Percentiles rank a stretch among this genome's conserved stretches.
Evolutionary conservation across 805 yeast genomes (phyloP).

Genomic region (Limtongozyma cylindracea): DNA sequence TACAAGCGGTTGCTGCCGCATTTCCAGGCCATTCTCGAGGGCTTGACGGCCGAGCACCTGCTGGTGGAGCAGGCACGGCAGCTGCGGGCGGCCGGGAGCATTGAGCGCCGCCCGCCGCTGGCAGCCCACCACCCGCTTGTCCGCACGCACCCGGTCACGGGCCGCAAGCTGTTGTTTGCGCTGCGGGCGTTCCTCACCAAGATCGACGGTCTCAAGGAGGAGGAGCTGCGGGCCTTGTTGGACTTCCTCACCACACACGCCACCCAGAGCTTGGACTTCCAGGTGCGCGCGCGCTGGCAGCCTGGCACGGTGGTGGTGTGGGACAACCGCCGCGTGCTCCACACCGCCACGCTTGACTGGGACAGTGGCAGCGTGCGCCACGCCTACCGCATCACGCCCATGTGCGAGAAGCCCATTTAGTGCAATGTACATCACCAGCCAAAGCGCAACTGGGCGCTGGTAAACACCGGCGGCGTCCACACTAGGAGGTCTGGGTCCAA

Average conservation of each 20-base stretch:
- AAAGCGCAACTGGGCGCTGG: slow-evolving; percentile 86
- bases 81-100: slow-evolving; percentile 2
- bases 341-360: slow-evolving; percentile 5
- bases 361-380: slow-evolving; percentile 6
- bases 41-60: slow-evolving; percentile 5
- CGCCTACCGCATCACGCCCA: slow-evolving; percentile 6
- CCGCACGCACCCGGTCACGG: slow-evolving; percentile 8
- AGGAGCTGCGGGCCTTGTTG: slow-evolving; percentile 5
- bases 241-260: slow-evolving; percentile 5
- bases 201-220: slow-evolving; percentile 5
- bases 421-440: slow-evolving; percentile 76
- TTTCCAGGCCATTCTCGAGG: slow-evolving; percentile 5
- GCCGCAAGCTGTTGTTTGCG: slow-evolving; percentile 5
- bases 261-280: slow-evolving; percentile 5
- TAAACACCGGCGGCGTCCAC: slow-evolving; percentile 93
- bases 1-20: slow-evolving; percentile 6
- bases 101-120: too few relatives aligned
- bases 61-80: slow-evolving; percentile 5
- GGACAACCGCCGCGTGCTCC: slow-evolving; percentile 6
- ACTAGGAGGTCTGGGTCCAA: slow-evolving; percentile 45
- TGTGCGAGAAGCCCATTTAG: slow-evolving; percentile 8
- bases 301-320: slow-evolving; percentile 7
- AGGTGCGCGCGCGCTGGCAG: slow-evolving; percentile 6
- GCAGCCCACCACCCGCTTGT: slow-evolving; percentile 7
- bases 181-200: slow-evolving; percentile 5